Evolutionary conservation across 139 green algal species (phyloP).

Genomic region (Gonium pectorale): DNA sequence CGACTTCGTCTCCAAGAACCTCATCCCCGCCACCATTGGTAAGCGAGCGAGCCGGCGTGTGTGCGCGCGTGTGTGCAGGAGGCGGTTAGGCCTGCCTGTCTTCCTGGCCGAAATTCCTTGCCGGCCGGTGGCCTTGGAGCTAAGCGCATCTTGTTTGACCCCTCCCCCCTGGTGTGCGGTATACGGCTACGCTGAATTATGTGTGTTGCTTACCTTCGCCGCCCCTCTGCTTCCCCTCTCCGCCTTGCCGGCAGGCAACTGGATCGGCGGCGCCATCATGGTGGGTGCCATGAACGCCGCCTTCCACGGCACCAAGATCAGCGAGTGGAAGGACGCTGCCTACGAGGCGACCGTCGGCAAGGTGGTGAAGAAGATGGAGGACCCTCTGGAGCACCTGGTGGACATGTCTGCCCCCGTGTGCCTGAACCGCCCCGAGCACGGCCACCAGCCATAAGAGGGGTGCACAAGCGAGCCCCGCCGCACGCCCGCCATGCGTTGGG

Average conservation of each 20-base stretch:
- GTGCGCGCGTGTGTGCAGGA: too few relatives aligned
- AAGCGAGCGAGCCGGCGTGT: too few relatives aligned
- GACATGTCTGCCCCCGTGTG: neutral
- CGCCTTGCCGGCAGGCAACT: constrained; percentile 65
- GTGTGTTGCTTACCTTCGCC: too few relatives aligned
- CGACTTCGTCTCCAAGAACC: constrained; percentile 72
- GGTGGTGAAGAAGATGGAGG: neutral
- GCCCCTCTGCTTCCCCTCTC: too few relatives aligned
- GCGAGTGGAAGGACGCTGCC: neutral
- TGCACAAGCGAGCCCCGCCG: too few relatives aligned
- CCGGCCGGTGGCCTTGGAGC: too few relatives aligned
- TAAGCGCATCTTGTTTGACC: too few relatives aligned
- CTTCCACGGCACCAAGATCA: neutral
- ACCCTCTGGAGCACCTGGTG: neutral
- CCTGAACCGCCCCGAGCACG: neutral
- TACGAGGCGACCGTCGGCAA: constrained; percentile 5
- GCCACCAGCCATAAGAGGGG: neutral
- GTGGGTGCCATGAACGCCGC: neutral
- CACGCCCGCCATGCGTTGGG: too few relatives aligned
- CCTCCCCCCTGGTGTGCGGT: too few relatives aligned
- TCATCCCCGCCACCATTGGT: constrained; percentile 82
- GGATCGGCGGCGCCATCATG: constrained; percentile 66
- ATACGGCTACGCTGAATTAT: too few relatives aligned
- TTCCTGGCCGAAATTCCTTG: too few relatives aligned
- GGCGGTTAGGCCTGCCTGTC: too few relatives aligned